Percentiles rank a stretch among this genome's conserved stretches.
These are phyloP conservation scores for Boletus insuetus DNA, from an alignment of 768 basidiomycete species.

Conservation along the genomic window DNA sequence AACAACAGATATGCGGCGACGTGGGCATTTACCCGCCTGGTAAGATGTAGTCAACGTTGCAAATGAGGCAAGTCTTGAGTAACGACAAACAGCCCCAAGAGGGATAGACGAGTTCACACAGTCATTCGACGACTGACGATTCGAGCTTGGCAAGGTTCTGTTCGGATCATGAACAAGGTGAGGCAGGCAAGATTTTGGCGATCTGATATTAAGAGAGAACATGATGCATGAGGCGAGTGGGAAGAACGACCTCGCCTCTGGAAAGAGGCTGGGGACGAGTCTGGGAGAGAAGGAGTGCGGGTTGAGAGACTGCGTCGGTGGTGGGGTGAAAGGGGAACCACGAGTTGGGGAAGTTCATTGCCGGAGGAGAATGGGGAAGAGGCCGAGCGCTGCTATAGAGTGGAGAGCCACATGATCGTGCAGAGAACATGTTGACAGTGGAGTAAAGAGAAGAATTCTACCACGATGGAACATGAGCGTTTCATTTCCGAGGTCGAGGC, in stretches of 20 bases:
- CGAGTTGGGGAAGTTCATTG: constrained; percentile 20
- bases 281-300: neutral
- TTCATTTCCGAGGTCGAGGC: constrained; percentile 36
- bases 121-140: constrained; percentile 19
- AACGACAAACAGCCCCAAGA: constrained; percentile 4
- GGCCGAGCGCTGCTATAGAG: constrained; percentile 17
- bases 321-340: constrained; percentile 1
- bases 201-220: constrained; percentile 31
- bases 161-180: constrained; percentile 31
- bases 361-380: constrained; percentile 18
- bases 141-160: constrained; percentile 14
- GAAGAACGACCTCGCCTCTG: neutral
- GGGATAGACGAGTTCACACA: constrained; percentile 20
- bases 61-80: constrained; percentile 15
- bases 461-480: constrained; percentile 33
- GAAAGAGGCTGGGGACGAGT: neutral
- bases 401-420: constrained; percentile 20
- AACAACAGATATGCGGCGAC: constrained; percentile 18
- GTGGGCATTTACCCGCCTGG: constrained; percentile 2
- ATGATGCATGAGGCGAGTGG: constrained; percentile 29
- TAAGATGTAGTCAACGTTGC: constrained; percentile 7
- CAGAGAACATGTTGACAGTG: constrained; percentile 30
- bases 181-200: constrained; percentile 26
- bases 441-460: constrained; percentile 24
- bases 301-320: constrained; percentile 4